Base-by-base conservation (phyloP, 1,284 basidiomycete genomes). In the Cryptococcus wingfieldii region DNA sequence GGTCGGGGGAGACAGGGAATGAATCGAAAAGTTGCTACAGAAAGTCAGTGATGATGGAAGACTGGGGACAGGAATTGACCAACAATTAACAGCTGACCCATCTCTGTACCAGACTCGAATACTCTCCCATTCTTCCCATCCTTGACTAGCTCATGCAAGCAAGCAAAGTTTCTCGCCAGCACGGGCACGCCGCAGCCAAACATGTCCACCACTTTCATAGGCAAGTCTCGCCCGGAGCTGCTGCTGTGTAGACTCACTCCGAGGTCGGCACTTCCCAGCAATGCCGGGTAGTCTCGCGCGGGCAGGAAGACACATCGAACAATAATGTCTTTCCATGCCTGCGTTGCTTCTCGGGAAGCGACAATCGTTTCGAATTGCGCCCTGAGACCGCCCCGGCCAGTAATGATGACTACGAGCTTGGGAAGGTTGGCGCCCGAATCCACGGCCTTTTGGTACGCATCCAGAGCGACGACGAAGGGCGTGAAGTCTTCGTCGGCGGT, bases 141-240 rank as follows among this genome's bases (percentile, higher is more conserved):
- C 64, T 85, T 84, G 13, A 98, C 89, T 18, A 98, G 83, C 76
- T 98, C 95, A 54, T 83, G 75, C 31, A 99, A 79, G 72, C 94
- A 96, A 39, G 81, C 79, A 71, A 97, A 99, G 44, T 86, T 81
- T 8, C 93, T 80, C 0, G 96, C 94, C 61, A 94, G 89, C 4
- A 98, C 96, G 0, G 94, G 94, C 51, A 97, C 79, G 2, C 86
- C 87, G 64, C 93, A 98, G 0, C 96, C 96, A 76, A 98, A 96
- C 96, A 98, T 98, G 74, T 99, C 96, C 2, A 99, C 94, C 9
- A 99, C 87, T 77, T 99, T 99, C 96, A 99, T 99, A 2, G 96
- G 96, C 51, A 99, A 79, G 75, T 99, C 96, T 46, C 95, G 78
- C 0, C 84, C 89, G 0, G 90, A 95, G 1, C 90, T 93, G 71